Evolutionary conservation across 176 grass and related monocot genomes (phyloP).

Genomic region (Pontederia paniculata): DNA sequence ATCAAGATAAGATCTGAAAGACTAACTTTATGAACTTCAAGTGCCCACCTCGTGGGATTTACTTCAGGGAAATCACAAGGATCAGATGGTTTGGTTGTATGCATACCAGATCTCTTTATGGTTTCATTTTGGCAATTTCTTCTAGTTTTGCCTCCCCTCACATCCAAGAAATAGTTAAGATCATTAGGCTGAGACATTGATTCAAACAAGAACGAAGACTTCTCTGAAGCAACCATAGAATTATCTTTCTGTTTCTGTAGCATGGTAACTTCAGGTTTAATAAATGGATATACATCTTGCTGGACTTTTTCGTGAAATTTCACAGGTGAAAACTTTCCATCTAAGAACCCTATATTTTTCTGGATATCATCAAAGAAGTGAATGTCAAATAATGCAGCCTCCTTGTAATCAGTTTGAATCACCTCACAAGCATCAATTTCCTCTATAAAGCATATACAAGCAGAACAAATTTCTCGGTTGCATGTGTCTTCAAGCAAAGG

Average conservation of each 20-base stretch:
- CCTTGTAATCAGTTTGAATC: conserved; percentile 31
- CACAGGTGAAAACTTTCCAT: conserved; percentile 27
- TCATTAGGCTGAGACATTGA: conserved; percentile 38
- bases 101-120: conserved; percentile 20
- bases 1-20: conserved; percentile 39
- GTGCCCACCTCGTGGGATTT: conserved; percentile 17
- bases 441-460: conserved; percentile 40
- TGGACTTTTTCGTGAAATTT: conserved; percentile 17
- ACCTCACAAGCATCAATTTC: conserved; percentile 36
- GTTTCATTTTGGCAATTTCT: conserved; percentile 3
- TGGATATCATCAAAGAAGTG: conserved; percentile 51
- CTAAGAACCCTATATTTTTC: conserved; percentile 19
- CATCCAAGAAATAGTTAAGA: conserved; percentile 69
- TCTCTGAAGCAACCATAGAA: conserved; percentile 26
- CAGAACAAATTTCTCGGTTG: conserved; percentile 55
- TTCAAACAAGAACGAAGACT: conserved; percentile 36
- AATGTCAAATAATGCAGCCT: conserved; percentile 28
- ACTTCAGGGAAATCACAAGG: conserved; percentile 14
- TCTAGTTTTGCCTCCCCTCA: conserved; percentile 31
- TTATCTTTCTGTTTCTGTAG: conserved; percentile 25
- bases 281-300: conserved; percentile 23
- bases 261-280: conserved; percentile 22
- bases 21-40: conserved; percentile 47
- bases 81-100: conserved; percentile 22
- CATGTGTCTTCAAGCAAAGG: conserved; percentile 52